A percentile compares a stretch with the other conserved stretches of the same genome.
Conservation (phyloP, 108 stramenopile species). For the Nannochloropsis oceanica region DNA sequence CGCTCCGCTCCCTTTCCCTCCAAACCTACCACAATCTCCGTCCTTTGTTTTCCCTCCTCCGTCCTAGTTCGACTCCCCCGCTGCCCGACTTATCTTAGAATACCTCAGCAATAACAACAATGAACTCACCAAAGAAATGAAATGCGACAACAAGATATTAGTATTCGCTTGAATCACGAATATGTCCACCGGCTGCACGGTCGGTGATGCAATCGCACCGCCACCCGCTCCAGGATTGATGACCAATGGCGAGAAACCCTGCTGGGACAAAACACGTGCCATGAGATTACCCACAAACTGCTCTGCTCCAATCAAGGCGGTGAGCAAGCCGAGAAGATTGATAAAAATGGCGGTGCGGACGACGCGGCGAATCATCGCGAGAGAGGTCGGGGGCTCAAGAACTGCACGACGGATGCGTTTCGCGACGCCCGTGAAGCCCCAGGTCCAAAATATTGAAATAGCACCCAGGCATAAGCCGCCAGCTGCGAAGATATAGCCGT, state of each 20-base stretch:
- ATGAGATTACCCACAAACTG: slow-evolving; percentile 63
- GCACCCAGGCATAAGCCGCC: slow-evolving; percentile 30
- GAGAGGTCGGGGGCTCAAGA: slow-evolving; percentile 45
- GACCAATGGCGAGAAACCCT: slow-evolving; percentile 6
- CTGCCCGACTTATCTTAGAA: background rate
- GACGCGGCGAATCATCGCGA: slow-evolving; percentile 46
- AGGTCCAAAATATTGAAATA: slow-evolving; percentile 59
- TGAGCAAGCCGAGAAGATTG: slow-evolving; percentile 57
- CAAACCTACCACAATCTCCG: background rate
- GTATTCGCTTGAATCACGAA: slow-evolving; percentile 78
- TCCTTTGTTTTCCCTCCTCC: background rate
- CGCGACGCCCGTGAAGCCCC: slow-evolving; percentile 56
- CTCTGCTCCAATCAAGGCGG: slow-evolving; percentile 56
- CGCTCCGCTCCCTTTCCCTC: background rate
- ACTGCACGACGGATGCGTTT: slow-evolving; percentile 29
- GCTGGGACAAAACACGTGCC: slow-evolving; percentile 52
- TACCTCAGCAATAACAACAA: slow-evolving; percentile 26
- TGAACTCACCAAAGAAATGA: slow-evolving; percentile 50
- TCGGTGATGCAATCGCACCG: slow-evolving; percentile 17
- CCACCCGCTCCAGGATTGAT: slow-evolving; percentile 26
- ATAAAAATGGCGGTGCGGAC: slow-evolving; percentile 46
- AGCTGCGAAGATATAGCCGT: background rate
- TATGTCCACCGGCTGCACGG: slow-evolving; percentile 64
- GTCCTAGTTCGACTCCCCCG: background rate
- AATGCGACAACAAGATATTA: slow-evolving; percentile 65